Evolutionary conservation across 495 filamentous ascomycete species (phyloP).

Genomic region (Mycothermus thermophilus): DNA sequence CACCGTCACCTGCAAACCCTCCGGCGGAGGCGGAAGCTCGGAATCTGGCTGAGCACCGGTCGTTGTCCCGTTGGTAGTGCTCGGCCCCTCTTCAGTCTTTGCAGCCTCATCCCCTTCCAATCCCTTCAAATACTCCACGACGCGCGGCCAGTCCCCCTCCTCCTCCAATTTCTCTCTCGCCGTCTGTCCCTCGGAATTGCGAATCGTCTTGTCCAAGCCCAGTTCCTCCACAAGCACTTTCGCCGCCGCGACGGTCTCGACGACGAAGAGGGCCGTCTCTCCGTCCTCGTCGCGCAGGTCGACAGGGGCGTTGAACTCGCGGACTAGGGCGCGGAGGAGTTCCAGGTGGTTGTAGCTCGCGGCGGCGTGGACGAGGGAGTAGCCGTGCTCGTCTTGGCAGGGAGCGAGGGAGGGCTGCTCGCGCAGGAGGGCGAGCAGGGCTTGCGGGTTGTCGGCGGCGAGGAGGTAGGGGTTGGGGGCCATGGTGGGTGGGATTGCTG

Average conservation of each 20-base stretch:
- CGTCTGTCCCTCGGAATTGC: slow-evolving; percentile 51
- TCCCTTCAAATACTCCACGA: slow-evolving; percentile 51
- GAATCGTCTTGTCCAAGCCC: slow-evolving; percentile 46
- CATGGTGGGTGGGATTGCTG: slow-evolving; percentile 14
- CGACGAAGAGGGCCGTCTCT: slow-evolving; percentile 81
- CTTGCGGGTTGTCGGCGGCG: slow-evolving; percentile 58
- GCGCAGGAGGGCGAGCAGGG: slow-evolving; percentile 51
- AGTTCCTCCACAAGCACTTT: slow-evolving; percentile 69
- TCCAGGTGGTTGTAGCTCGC: slow-evolving; percentile 77
- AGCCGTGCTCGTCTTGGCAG: slow-evolving; percentile 65
- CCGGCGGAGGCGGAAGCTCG: slow-evolving; percentile 45
- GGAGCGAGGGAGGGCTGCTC: slow-evolving; percentile 53
- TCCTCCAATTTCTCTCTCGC: slow-evolving; percentile 57
- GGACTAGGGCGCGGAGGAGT: slow-evolving; percentile 64
- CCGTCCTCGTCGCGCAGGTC: slow-evolving; percentile 77
- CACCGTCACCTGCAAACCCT: slow-evolving; percentile 52
- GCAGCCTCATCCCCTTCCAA: slow-evolving; percentile 25
- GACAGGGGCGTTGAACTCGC: slow-evolving; percentile 60
- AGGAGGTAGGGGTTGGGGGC: slow-evolving; percentile 61
- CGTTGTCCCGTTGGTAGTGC: too few species aligned
- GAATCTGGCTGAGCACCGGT: too few species aligned
- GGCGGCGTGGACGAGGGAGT: slow-evolving; percentile 85
- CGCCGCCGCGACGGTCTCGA: slow-evolving; percentile 64
- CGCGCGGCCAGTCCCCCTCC: slow-evolving; percentile 54
- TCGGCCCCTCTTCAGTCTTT: too few species aligned